phyloP scores from a whole-genome alignment of 2,329 filamentous ascomycete species.

The Laburnicola sp. region DNA sequence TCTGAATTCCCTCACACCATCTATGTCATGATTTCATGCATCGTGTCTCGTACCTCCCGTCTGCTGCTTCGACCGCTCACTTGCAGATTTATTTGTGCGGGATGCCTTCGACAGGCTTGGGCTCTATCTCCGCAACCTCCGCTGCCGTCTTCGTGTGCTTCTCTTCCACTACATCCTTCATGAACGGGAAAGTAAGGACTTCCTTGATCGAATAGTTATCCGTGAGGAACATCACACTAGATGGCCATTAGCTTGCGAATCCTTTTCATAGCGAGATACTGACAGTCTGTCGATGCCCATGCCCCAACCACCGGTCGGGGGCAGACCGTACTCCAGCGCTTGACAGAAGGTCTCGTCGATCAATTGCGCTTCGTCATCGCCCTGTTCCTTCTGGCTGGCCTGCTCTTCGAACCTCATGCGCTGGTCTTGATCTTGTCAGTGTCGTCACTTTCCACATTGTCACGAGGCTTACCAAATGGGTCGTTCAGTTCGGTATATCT shows the following conservation, averaged over 20 bases:
- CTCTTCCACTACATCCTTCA: constrained; percentile 68
- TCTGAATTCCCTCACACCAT: neutral
- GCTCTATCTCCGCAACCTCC: constrained; percentile 64
- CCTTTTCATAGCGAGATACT: too few relatives aligned
- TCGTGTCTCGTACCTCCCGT: neutral
- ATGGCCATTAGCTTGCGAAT: constrained; percentile 67
- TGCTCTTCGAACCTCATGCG: constrained; percentile 79
- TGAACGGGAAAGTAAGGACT: constrained; percentile 93
- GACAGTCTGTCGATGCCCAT: too few relatives aligned
- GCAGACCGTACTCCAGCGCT: constrained; percentile 81
- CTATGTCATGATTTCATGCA: neutral
- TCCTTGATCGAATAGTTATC: constrained; percentile 96
- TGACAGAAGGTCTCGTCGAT: constrained; percentile 86
- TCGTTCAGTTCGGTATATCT: constrained; percentile 91
- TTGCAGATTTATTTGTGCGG: neutral
- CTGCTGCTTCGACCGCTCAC: constrained; percentile 29
- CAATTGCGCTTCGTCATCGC: constrained; percentile 94
- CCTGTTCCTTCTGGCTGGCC: constrained; percentile 85
- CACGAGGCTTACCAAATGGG: constrained; percentile 59
- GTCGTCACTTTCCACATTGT: too few relatives aligned
- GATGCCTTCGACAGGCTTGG: constrained; percentile 63
- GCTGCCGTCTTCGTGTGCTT: constrained; percentile 61
- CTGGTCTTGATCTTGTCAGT: constrained; percentile 62
- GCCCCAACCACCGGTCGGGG: constrained; percentile 93
- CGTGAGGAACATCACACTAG: constrained; percentile 70